phyloP scores from a whole-genome alignment of 345 rosid genomes.

The Alliaria petiolata region DNA sequence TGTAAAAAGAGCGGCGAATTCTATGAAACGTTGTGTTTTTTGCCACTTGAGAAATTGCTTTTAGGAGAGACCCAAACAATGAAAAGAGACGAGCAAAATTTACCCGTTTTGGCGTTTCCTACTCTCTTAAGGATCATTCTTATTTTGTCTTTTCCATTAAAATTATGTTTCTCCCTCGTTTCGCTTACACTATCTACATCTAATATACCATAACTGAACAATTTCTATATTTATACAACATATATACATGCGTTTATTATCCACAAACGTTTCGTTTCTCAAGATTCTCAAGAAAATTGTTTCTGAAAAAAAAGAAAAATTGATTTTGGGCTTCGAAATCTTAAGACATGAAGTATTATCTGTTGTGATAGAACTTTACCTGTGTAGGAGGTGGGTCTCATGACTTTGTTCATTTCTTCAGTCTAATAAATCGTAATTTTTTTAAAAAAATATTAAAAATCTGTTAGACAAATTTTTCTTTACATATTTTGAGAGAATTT shows the following conservation, averaged over 20 bases:
- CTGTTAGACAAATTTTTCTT: too few species aligned
- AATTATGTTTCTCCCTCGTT: neutral
- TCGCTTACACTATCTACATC: neutral
- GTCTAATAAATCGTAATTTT: too few species aligned
- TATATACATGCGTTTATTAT: neutral
- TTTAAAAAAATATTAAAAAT: too few species aligned
- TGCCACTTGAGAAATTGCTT: slow-evolving; percentile 5
- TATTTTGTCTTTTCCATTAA: too few species aligned
- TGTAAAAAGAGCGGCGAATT: slow-evolving; percentile 24
- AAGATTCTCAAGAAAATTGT: neutral
- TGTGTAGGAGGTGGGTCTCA: neutral
- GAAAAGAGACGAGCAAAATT: neutral
- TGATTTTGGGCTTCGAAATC: neutral
- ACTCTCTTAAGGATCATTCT: too few species aligned
- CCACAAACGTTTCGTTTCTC: neutral
- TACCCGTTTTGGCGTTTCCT: slow-evolving; percentile 19
- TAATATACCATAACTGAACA: too few species aligned
- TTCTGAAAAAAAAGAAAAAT: neutral
- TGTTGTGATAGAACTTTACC: too few species aligned
- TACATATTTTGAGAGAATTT: neutral
- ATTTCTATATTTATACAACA: neutral
- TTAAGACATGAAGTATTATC: neutral
- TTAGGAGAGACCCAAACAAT: slow-evolving; percentile 3
- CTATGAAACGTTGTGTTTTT: slow-evolving; percentile 4
- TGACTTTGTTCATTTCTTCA: neutral